Evolutionary conservation across 73 alveolate species (phyloP).

Genomic region (Breviolum minutum): DNA sequence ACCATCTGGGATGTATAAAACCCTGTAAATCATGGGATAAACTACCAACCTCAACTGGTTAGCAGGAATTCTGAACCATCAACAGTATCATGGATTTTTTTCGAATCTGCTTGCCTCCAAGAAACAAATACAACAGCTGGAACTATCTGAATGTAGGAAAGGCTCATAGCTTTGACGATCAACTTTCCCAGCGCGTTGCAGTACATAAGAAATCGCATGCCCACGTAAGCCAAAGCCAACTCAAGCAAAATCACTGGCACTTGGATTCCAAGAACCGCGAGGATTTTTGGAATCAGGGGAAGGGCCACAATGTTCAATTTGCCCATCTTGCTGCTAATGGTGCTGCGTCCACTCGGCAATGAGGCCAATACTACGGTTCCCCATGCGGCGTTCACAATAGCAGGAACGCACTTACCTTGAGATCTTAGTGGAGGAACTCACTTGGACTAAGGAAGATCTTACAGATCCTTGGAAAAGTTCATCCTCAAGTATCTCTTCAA

Average conservation of each 20-base stretch:
- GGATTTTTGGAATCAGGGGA: neutral
- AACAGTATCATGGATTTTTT: too few species aligned
- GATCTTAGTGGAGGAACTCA: too few species aligned
- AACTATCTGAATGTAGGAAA: slow-evolving; percentile 16
- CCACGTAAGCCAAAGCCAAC: neutral
- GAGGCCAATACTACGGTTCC: neutral
- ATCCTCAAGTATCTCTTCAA: too few species aligned
- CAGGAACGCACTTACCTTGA: slow-evolving; percentile 15
- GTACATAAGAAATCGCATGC: slow-evolving; percentile 54
- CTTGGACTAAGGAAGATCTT: too few species aligned
- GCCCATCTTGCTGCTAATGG: slow-evolving; percentile 25
- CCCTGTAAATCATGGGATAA: too few species aligned
- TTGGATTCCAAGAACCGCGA: neutral
- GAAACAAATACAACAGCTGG: neutral
- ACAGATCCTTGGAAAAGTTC: too few species aligned
- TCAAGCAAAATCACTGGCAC: neutral
- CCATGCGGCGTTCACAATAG: slow-evolving; percentile 8
- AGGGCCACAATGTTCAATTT: neutral
- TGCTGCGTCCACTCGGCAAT: neutral
- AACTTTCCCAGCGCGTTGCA: slow-evolving; percentile 47
- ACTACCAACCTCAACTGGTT: too few species aligned
- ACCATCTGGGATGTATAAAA: too few species aligned
- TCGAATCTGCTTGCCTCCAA: neutral
- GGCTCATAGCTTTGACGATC: slow-evolving; percentile 45
- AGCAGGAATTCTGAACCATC: too few species aligned